Evolutionary conservation across 2,329 filamentous ascomycete genomes (phyloP).

Genomic region (Fusarium haematococcum): DNA sequence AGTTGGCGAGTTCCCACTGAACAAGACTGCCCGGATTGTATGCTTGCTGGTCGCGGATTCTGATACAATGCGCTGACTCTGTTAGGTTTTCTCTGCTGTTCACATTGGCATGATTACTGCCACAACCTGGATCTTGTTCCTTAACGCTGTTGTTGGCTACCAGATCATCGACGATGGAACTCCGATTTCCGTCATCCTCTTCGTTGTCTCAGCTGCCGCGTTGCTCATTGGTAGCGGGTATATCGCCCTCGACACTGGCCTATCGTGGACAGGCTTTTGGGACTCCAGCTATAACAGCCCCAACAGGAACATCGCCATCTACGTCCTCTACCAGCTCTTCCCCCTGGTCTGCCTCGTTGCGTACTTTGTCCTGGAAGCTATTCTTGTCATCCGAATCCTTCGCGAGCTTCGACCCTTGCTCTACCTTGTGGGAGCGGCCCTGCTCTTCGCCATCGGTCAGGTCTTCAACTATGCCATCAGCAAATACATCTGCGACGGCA

Average conservation of each 20-base stretch:
- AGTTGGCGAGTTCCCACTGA: constrained; percentile 87
- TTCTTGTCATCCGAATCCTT: constrained; percentile 86
- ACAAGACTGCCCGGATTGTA: constrained; percentile 77
- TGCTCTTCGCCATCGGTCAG: constrained; percentile 92
- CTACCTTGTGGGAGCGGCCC: constrained; percentile 77
- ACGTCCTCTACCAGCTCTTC: constrained; percentile 91
- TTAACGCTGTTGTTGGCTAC: constrained; percentile 93
- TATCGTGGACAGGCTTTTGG: constrained; percentile 86
- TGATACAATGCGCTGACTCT: constrained; percentile 32
- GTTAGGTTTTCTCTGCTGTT: constrained; percentile 85
- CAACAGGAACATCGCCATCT: constrained; percentile 85
- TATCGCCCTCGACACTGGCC: constrained; percentile 93
- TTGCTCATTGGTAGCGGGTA: constrained; percentile 94
- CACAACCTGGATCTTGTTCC: constrained; percentile 88
- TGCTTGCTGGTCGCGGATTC: constrained; percentile 46
- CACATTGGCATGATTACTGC: constrained; percentile 92
- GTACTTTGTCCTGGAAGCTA: constrained; percentile 85
- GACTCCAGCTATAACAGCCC: constrained; percentile 72
- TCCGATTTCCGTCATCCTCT: constrained; percentile 80
- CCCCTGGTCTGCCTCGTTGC: constrained; percentile 90
- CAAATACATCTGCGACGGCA: constrained; percentile 87
- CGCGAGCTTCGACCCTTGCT: constrained; percentile 94
- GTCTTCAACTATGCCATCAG: constrained; percentile 97
- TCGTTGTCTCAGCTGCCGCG: constrained; percentile 74
- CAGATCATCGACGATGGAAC: constrained; percentile 96